A percentile compares a stretch with the other conserved stretches of the same genome.
Conservation (phyloP, 768 basidiomycete genomes). For the Hericium coralloides region DNA sequence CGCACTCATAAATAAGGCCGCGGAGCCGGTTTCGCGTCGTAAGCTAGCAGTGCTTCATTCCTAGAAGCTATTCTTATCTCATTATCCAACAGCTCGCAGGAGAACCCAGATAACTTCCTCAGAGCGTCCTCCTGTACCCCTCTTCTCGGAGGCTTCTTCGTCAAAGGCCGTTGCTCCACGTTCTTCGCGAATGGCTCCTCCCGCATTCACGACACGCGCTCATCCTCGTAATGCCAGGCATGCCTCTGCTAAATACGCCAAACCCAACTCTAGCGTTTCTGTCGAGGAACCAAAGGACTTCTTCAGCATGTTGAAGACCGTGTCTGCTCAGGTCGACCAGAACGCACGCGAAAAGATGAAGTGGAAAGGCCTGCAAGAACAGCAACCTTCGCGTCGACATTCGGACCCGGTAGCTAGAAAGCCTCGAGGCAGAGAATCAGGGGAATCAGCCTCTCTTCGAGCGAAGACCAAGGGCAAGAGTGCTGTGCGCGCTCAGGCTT, state of each 20-base stretch:
- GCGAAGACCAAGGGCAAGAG: no score
- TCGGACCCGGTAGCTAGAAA: no score
- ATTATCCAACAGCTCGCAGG: no score
- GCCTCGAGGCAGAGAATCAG: no score
- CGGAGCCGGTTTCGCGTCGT: neutral
- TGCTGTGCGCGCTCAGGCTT: no score
- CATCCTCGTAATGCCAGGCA: no score
- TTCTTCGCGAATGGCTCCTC: neutral
- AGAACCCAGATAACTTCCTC: no score
- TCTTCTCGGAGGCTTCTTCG: neutral
- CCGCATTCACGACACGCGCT: no score
- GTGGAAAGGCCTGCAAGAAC: neutral
- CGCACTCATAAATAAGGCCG: neutral
- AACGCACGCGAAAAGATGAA: neutral
- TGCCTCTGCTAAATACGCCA: no score
- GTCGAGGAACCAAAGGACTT: neutral
- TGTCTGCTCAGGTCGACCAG: neutral
- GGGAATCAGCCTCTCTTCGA: no score
- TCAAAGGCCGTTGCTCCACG: neutral
- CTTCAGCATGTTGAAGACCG: neutral
- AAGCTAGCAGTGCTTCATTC: neutral
- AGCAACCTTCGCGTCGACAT: neutral
- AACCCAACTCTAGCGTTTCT: no score
- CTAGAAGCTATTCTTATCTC: no score
- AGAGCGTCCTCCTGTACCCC: neutral